Percentiles rank a stretch among this genome's conserved stretches.
phyloP scores from a whole-genome alignment of 2,329 filamentous ascomycete genomes.

The Ustulina deusta region DNA sequence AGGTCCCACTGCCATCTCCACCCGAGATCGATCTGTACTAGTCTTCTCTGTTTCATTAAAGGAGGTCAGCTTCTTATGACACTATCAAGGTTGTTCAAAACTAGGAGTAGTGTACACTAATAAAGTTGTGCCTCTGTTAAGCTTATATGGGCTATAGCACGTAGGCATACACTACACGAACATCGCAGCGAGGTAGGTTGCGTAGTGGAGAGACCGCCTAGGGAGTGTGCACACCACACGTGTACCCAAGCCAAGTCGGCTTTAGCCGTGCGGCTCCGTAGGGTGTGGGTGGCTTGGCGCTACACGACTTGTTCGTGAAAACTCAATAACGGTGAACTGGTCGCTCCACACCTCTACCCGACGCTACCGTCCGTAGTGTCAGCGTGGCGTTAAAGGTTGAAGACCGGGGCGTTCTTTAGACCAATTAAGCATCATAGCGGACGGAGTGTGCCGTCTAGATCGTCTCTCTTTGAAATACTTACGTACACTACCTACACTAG shows the following conservation, averaged over 20 bases:
- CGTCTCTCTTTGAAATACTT: background rate
- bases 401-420: background rate
- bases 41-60: too few relatives aligned
- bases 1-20: too few relatives aligned
- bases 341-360: background rate
- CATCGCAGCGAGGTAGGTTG: background rate
- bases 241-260: background rate
- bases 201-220: too few relatives aligned
- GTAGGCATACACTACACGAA: too few relatives aligned
- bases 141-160: too few relatives aligned
- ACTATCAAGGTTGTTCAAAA: too few relatives aligned
- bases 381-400: constrained; percentile 7
- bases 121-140: too few relatives aligned
- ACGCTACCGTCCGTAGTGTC: background rate
- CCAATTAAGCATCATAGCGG: background rate
- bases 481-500: background rate
- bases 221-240: too few relatives aligned
- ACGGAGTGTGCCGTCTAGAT: background rate
- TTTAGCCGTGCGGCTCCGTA: background rate
- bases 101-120: too few relatives aligned
- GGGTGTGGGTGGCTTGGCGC: background rate
- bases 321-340: background rate
- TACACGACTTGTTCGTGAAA: too few relatives aligned
- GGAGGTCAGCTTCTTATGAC: too few relatives aligned
- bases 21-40: too few relatives aligned